Base-by-base conservation (phyloP, 2,329 filamentous ascomycete species). In the Ophiocordyceps camponoti-saundersi region DNA sequence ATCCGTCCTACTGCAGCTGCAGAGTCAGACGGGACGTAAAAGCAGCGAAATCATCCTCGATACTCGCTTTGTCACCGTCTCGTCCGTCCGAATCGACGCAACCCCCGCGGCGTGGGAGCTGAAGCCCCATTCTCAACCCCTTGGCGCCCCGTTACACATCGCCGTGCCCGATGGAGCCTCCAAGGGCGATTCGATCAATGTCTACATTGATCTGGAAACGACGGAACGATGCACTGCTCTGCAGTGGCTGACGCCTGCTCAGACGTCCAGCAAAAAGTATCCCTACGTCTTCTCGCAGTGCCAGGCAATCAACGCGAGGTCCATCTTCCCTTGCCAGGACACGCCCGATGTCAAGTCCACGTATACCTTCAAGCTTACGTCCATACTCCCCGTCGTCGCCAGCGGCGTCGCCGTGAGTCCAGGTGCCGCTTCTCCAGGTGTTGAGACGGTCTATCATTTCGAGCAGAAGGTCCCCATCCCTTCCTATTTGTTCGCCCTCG, bases 201-300 rank as follows among this genome's bases (percentile, higher is more conserved):
- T 81, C 18, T 65, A 79, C 61, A 85, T 93, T 51, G 69, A 75
- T 22, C 64, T 95, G 29, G 73, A 84, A 54, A 96, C 92, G 6
- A 96, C 92, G 1, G 75, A 83, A 46, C 76, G 85, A 57, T 95
- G 90, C 64, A 94, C 89, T 12, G 90, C 90, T 11, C 71, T 98
- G 51, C 90, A 96, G 65, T 98, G 92, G 90, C 75, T 98, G 63
- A 89, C 85, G 0, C 87, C 88, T 2, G 83, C 82, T 30, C 92
- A 96, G 68, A 96, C 92, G 1, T 87, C 85, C 49, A 95, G 94
- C 74, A 89, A 88, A 69, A 92, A 88, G 65, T 84, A 93, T 54
- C 90, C 90, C 1, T 96, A 95, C 65, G 90, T 96, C 80, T 96
- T 96, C 69, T 93, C 86, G 42, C 92, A 96, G 69, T 95, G 89